Conservation (phyloP, 2,329 filamentous ascomycete species). For the Penicillium frequentans region DNA sequence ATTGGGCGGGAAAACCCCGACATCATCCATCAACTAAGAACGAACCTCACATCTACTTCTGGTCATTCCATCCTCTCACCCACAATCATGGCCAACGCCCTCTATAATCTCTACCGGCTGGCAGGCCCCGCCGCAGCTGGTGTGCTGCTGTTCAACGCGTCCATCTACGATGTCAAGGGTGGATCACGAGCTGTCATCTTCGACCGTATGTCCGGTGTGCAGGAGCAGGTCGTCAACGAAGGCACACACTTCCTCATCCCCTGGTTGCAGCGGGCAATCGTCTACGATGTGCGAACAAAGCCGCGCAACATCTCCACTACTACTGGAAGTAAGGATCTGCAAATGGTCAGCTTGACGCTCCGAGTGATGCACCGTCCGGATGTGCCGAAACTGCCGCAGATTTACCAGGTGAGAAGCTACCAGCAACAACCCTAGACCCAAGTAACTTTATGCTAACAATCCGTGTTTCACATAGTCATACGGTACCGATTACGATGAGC, state of each 20-base stretch:
- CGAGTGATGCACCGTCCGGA: conserved; percentile 93
- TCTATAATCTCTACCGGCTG: conserved; percentile 39
- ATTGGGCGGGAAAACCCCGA: conserved; percentile 39
- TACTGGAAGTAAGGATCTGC: conserved; percentile 96
- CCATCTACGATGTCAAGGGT: conserved; percentile 96
- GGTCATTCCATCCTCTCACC: conserved; percentile 5
- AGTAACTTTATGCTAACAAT: neutral
- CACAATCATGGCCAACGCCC: conserved; percentile 45
- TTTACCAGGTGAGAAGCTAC: conserved; percentile 75
- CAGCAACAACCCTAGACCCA: neutral
- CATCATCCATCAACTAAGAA: conserved; percentile 30
- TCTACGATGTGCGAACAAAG: conserved; percentile 97
- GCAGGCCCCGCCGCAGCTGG: conserved; percentile 73
- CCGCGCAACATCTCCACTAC: conserved; percentile 97
- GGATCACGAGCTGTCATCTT: conserved; percentile 96
- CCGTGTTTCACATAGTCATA: conserved; percentile 67
- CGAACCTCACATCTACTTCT: conserved; percentile 7
- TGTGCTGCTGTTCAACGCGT: conserved; percentile 68
- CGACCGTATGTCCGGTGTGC: conserved; percentile 87
- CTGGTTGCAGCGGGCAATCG: conserved; percentile 91
- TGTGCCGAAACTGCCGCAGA: conserved; percentile 88
- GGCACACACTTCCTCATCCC: conserved; percentile 95
- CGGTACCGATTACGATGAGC: conserved; percentile 96
- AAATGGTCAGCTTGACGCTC: conserved; percentile 99
- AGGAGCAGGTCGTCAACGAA: conserved; percentile 89